Base-by-base conservation (phyloP, 2,329 filamentous ascomycete species). In the Ustilaginoidea virens region DNA sequence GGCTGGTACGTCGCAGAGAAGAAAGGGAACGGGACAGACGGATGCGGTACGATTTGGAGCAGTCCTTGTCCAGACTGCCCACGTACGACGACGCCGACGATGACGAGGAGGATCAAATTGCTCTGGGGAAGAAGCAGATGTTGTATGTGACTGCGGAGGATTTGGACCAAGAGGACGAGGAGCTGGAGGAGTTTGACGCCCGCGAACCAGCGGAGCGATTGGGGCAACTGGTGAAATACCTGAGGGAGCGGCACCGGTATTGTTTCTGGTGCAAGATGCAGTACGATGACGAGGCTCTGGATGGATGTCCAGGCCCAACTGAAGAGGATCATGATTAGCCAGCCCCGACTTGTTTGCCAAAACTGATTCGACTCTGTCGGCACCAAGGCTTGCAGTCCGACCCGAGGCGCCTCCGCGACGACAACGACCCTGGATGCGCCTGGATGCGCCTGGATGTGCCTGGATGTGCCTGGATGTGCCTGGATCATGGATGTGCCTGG, bases 191-290 rank as follows among this genome's bases (percentile, higher is more conserved):
- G 32, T 94, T 92, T 43, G 74, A 85, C 43, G 68, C 66, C 2
- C 56, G 87, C 25, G 67, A 74, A 14, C 60, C 72, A 2, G 57
- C 58, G 2, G 78, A 92, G 42, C 69, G 72, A 39, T 54, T 96
- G 36, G 55, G 60, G 7, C 70, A 61, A 40, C 51, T 92, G 10
- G 65, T 93, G 7, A 49, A 56, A 12, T 74, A 80, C 51, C 51
- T 98, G 30, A 68, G 90, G 21, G 60, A 72, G 27, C 67, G 68
- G 45, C 71, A 83, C 45, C 55, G 63, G 25, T 98, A 98, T 49
- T 98, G 90, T 56, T 93, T 94, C 49, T 98, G 86, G 80, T 98
- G 90, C 55, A 96, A 94, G 51, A 79, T 68, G 52, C 61, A 61
- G 29, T 98, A 94, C 49, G 68, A 74, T 0, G 74, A 83, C 44